Percentiles rank a stretch among this genome's conserved stretches.
Evolutionary conservation across 2,329 filamentous ascomycete genomes (phyloP).

Genomic region (Epichloe sp.): DNA sequence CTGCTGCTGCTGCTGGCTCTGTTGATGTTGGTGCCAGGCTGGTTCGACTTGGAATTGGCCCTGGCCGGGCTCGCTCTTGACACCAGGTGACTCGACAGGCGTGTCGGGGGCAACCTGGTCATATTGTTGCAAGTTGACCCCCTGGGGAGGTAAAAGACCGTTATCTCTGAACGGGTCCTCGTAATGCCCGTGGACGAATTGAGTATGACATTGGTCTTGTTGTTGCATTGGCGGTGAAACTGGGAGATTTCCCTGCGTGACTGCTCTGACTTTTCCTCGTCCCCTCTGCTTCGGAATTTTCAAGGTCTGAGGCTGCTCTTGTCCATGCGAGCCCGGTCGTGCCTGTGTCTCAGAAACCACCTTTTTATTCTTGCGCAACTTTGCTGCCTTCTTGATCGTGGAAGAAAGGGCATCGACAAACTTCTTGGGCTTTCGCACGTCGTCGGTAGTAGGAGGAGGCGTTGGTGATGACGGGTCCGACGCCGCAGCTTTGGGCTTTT

Average conservation of each 20-base stretch:
- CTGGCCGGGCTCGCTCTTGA: conserved; percentile 18
- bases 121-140: conserved; percentile 17
- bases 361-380: conserved; percentile 20
- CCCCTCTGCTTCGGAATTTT: conserved; percentile 21
- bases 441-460: conserved; percentile 17
- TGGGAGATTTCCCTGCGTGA: conserved; percentile 8
- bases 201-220: conserved; percentile 13
- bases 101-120: conserved; percentile 20
- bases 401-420: conserved; percentile 29
- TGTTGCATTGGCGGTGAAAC: conserved; percentile 15
- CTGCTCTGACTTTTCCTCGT: conserved; percentile 11
- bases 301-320: conserved; percentile 16
- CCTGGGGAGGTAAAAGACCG: conserved; percentile 11
- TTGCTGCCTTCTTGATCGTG: conserved; percentile 26
- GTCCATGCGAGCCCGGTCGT: conserved; percentile 19
- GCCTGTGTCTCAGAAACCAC: conserved; percentile 4
- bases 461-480: conserved; percentile 21
- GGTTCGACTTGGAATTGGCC: conserved; percentile 13
- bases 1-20: conserved; percentile 14
- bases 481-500: conserved; percentile 12
- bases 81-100: conserved; percentile 25
- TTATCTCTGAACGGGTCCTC: conserved; percentile 27
- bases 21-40: conserved; percentile 10
- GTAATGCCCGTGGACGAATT: conserved; percentile 23
- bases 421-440: conserved; percentile 22